Evolutionary conservation across 2,329 filamentous ascomycete species (phyloP).

Genomic region (Botrytis deweyae): DNA sequence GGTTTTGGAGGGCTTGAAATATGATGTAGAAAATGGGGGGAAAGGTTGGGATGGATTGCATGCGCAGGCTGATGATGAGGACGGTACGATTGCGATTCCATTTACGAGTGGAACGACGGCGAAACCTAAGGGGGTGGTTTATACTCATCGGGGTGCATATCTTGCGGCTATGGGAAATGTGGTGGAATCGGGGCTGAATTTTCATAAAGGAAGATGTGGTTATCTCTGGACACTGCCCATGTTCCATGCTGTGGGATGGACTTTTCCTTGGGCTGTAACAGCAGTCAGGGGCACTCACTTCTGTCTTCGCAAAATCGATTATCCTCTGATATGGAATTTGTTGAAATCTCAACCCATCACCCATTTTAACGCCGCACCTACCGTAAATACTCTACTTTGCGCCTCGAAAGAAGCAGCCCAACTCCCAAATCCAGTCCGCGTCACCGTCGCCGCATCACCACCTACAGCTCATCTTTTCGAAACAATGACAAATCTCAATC

Average conservation of each 20-base stretch:
- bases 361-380: conserved; percentile 94
- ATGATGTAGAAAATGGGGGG: conserved; percentile 64
- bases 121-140: conserved; percentile 87
- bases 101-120: conserved; percentile 96
- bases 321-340: conserved; percentile 85
- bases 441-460: conserved; percentile 90
- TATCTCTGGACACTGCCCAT: conserved; percentile 93
- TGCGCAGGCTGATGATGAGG: conserved; percentile 69
- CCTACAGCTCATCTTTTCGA: conserved; percentile 89
- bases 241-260: conserved; percentile 65
- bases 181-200: conserved; percentile 83
- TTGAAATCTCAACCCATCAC: conserved; percentile 85
- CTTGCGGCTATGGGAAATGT: conserved; percentile 82
- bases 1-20: conserved; percentile 73
- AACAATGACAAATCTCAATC: conserved; percentile 78
- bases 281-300: conserved; percentile 93
- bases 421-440: conserved; percentile 69
- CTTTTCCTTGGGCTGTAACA: conserved; percentile 90
- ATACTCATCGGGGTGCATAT: conserved; percentile 84
- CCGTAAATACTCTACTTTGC: conserved; percentile 92
- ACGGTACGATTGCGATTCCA: conserved; percentile 79
- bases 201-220: conserved; percentile 64
- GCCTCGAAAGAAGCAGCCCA: conserved; percentile 71
- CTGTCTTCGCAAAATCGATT: conserved; percentile 92
- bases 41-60: conserved; percentile 78